phyloP scores from a whole-genome alignment of 2,329 filamentous ascomycete species.

The Remersonia thermophila region DNA sequence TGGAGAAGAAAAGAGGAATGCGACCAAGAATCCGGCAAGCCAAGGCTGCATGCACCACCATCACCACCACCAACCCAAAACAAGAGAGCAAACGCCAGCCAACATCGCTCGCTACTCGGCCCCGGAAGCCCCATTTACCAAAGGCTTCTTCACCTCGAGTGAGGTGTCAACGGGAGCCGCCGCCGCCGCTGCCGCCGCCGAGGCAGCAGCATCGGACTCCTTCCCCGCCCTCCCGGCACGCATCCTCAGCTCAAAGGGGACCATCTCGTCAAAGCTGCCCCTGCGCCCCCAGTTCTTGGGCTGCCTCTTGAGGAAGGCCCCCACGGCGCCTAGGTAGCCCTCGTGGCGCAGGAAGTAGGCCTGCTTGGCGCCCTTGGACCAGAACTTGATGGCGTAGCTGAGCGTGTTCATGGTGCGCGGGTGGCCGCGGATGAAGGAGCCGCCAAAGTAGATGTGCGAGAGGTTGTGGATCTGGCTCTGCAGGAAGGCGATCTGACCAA shows the following conservation, averaged over 20 bases:
- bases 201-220: background rate
- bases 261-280: conserved; percentile 52
- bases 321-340: conserved; percentile 86
- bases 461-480: conserved; percentile 90
- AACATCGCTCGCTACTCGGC: no score
- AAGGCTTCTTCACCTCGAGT: no score
- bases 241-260: conserved; percentile 20
- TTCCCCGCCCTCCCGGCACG: conserved; percentile 1
- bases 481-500: conserved; percentile 94
- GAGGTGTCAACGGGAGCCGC: background rate
- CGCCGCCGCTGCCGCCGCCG: background rate
- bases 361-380: conserved; percentile 82
- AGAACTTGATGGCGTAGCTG: conserved; percentile 94
- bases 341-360: conserved; percentile 94
- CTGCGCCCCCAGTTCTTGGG: conserved; percentile 83
- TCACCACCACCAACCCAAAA: no score
- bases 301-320: conserved; percentile 85
- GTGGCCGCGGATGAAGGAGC: conserved; percentile 91
- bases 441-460: conserved; percentile 92
- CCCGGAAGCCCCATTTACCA: background rate
- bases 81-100: no score
- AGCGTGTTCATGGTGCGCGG: conserved; percentile 96
- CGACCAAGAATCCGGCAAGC: no score
- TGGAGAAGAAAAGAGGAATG: no score
- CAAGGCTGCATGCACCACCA: no score